Evolutionary conservation across 768 basidiomycete species (phyloP).

Genomic region (Tulasnella calospora): DNA sequence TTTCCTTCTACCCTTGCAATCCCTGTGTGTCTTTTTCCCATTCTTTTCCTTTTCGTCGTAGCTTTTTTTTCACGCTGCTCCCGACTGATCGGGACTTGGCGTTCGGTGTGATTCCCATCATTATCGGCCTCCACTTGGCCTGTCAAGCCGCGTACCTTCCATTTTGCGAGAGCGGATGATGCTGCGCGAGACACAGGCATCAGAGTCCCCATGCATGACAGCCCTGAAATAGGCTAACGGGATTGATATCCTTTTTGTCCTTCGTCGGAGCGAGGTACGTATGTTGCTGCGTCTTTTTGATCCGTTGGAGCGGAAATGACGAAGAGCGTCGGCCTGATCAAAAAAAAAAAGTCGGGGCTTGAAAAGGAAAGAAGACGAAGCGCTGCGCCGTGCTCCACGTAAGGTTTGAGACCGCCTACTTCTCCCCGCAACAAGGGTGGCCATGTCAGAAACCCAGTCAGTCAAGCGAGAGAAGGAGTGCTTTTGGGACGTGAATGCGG

Average conservation of each 20-base stretch:
- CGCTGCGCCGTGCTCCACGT: background rate
- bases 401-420: background rate
- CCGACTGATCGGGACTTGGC: constrained; percentile 2
- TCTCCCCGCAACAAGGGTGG: background rate
- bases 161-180: too few relatives aligned
- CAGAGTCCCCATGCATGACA: background rate
- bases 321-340: too few relatives aligned
- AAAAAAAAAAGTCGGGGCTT: too few relatives aligned
- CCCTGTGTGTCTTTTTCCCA: background rate
- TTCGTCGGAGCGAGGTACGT: background rate
- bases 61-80: background rate
- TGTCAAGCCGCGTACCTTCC: too few relatives aligned
- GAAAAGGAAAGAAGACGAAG: background rate
- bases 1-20: background rate
- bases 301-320: background rate
- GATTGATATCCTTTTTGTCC: background rate
- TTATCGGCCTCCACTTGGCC: background rate
- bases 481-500: background rate
- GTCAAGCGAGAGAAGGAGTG: background rate
- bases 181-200: background rate
- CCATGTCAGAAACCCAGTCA: background rate
- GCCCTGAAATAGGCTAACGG: background rate
- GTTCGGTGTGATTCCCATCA: background rate
- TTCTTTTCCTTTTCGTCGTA: background rate
- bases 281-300: background rate